These are phyloP conservation scores for Talaromyces sp. DNA, from an alignment of 2,329 filamentous ascomycete species.

Conservation along the genomic window DNA sequence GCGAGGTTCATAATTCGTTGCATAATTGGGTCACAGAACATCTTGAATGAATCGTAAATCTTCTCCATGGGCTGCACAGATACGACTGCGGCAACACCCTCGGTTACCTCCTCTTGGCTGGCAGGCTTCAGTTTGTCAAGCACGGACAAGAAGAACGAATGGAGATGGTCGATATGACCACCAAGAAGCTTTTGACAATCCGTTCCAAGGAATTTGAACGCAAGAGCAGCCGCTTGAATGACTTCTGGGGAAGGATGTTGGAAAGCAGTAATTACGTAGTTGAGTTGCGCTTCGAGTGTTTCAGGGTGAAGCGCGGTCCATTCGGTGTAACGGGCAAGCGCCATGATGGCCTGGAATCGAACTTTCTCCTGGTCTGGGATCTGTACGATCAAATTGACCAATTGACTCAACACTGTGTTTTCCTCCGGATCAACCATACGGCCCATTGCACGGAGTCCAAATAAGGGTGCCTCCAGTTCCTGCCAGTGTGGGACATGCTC, in stretches of 20 bases:
- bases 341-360: constrained; percentile 98
- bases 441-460: constrained; percentile 93
- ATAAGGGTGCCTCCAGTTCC: constrained; percentile 89
- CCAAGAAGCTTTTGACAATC: constrained; percentile 89
- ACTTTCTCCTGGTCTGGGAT: constrained; percentile 96
- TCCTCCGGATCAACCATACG: constrained; percentile 94
- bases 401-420: constrained; percentile 79
- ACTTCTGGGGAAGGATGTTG: constrained; percentile 87
- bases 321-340: constrained; percentile 92
- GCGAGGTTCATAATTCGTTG: constrained; percentile 83
- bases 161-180: constrained; percentile 80
- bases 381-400: constrained; percentile 91
- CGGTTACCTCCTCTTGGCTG: constrained; percentile 94
- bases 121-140: constrained; percentile 80
- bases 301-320: constrained; percentile 96
- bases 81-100: constrained; percentile 90
- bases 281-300: constrained; percentile 87
- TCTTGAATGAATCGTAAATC: constrained; percentile 81
- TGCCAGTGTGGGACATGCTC: constrained; percentile 91
- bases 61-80: constrained; percentile 80
- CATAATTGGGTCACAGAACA: constrained; percentile 91
- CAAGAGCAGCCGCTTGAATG: constrained; percentile 84
- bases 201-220: constrained; percentile 95
- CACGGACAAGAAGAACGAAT: constrained; percentile 88
- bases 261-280: constrained; percentile 94